These are phyloP conservation scores for Fistulifera solaris DNA, from an alignment of 108 stramenopile species.

Conservation along the genomic window DNA sequence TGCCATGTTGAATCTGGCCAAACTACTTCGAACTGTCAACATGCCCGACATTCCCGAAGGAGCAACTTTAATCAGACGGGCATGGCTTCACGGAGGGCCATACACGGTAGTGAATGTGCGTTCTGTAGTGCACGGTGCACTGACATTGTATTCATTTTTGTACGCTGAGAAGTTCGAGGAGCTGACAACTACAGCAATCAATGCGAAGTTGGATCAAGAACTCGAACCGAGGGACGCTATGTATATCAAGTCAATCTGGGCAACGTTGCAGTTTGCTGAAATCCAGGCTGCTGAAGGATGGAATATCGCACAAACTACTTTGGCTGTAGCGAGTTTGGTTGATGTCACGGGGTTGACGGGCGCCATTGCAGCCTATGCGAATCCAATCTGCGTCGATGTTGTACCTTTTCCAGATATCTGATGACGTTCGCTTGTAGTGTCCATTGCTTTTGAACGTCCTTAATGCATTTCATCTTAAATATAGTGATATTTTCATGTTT, in stretches of 20 bases:
- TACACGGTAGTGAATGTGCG: too few relatives aligned
- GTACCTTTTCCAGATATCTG: slow-evolving; percentile 1
- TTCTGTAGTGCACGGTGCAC: not conserved
- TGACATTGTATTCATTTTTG: not conserved
- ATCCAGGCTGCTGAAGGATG: not conserved
- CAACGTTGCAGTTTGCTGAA: not conserved
- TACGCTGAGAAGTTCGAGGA: slow-evolving; percentile 4
- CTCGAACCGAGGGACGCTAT: not conserved
- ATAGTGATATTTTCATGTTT: too few relatives aligned
- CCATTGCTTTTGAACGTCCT: too few relatives aligned
- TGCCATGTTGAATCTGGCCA: not conserved
- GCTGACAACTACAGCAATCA: not conserved
- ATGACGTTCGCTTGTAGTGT: too few relatives aligned
- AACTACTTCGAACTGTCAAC: not conserved
- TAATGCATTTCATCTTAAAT: too few relatives aligned
- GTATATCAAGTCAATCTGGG: slow-evolving; percentile 6
- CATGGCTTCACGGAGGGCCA: not conserved
- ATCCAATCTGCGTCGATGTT: slow-evolving; percentile 1
- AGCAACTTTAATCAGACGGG: not conserved
- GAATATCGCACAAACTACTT: not conserved
- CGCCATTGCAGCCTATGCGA: slow-evolving; percentile 9
- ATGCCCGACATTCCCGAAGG: not conserved
- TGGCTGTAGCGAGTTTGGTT: not conserved
- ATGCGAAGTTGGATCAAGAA: slow-evolving; percentile 2
- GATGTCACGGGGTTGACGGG: slow-evolving; percentile 2